These are phyloP conservation scores for Boechera divaricarpa DNA, from an alignment of 345 rosid genomes.

Conservation along the genomic window DNA sequence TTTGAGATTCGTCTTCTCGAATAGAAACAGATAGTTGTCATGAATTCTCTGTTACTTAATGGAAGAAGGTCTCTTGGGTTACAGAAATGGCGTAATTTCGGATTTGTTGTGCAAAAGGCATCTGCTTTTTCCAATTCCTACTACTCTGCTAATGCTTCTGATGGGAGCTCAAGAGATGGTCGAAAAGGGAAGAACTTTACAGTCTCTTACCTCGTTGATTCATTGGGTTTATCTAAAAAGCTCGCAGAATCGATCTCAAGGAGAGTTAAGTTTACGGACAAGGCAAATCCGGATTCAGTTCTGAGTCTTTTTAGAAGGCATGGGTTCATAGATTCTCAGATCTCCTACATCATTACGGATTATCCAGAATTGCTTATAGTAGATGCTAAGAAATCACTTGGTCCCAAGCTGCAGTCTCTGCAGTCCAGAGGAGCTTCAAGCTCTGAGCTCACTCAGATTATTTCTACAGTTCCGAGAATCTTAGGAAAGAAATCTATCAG, in stretches of 20 bases:
- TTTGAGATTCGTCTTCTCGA: no score
- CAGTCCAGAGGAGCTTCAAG: conserved; percentile 38
- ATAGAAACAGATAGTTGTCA: not conserved
- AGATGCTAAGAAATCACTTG: conserved; percentile 23
- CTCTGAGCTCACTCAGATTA: not conserved
- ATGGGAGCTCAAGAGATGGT: not conserved
- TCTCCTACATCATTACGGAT: conserved; percentile 2
- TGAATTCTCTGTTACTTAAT: not conserved
- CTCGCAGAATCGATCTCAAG: conserved; percentile 25
- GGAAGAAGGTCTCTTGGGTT: conserved; percentile 3
- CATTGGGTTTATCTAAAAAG: conserved; percentile 28
- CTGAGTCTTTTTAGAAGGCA: conserved; percentile 24
- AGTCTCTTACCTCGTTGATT: conserved; percentile 21
- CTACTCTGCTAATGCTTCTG: not conserved
- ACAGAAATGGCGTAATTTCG: conserved; percentile 7
- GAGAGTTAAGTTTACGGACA: not conserved
- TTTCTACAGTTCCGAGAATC: conserved; percentile 14
- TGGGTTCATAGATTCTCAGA: conserved; percentile 41
- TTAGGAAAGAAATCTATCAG: conserved; percentile 11
- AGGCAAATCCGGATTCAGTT: conserved; percentile 24
- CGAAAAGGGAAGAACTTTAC: conserved; percentile 26
- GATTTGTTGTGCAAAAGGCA: conserved; percentile 1
- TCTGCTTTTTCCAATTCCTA: not conserved
- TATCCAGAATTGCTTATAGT: conserved; percentile 25
- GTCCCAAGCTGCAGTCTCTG: conserved; percentile 41